Evolutionary conservation across 202 grass and related monocot species (phyloP).

Genomic region (Schoenoplectus tabernaemontani): DNA sequence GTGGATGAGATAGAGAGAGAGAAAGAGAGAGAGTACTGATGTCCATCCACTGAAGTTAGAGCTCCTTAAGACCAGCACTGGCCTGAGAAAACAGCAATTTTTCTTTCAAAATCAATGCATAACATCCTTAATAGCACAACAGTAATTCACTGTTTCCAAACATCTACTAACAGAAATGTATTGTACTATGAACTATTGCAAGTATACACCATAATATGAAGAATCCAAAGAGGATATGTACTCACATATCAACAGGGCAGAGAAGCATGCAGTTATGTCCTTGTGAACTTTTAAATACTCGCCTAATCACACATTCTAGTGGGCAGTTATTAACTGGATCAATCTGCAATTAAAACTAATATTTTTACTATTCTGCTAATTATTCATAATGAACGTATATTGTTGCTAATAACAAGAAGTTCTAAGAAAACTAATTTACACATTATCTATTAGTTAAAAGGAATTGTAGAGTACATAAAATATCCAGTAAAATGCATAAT

Average conservation of each 20-base stretch:
- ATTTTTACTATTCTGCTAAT: background rate
- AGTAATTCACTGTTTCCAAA: background rate
- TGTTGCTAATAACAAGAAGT: background rate
- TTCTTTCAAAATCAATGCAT: background rate
- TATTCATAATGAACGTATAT: background rate
- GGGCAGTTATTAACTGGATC: constrained; percentile 66
- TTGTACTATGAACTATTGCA: background rate
- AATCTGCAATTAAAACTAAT: constrained; percentile 32
- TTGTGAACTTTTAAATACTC: constrained; percentile 68
- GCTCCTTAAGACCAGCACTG: constrained; percentile 85
- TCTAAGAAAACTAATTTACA: background rate
- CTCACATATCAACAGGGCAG: constrained; percentile 87
- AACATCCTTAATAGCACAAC: background rate
- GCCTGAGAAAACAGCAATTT: constrained; percentile 40
- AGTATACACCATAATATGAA: background rate
- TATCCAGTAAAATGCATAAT: background rate
- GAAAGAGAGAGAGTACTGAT: constrained; percentile 40
- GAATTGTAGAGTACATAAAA: background rate
- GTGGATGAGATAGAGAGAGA: background rate
- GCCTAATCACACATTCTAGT: constrained; percentile 77
- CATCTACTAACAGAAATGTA: background rate
- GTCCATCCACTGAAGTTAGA: constrained; percentile 88
- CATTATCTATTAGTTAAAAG: background rate
- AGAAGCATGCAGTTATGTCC: constrained; percentile 82
- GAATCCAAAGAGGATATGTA: background rate